Evolutionary conservation across 345 rosid genomes (phyloP).

Genomic region (Erucastrum elatum): DNA sequence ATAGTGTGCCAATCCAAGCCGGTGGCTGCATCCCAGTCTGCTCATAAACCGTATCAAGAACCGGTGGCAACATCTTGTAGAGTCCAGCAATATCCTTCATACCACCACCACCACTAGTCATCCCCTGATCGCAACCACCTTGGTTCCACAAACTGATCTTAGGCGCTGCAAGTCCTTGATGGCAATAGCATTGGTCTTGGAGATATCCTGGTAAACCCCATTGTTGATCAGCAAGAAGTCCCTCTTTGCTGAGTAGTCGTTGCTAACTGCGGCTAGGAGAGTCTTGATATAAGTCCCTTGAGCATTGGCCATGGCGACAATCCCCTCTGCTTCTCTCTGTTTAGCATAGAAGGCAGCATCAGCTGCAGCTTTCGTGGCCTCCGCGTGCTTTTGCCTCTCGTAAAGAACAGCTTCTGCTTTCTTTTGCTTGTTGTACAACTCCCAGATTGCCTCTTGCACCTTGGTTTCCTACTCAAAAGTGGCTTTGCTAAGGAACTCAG

Average conservation of each 20-base stretch:
- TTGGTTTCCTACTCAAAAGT: conserved; percentile 76
- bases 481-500: conserved; percentile 71
- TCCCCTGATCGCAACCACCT: neutral
- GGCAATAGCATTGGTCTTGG: conserved; percentile 59
- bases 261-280: conserved; percentile 52
- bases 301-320: conserved; percentile 54
- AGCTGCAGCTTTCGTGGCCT: conserved; percentile 55
- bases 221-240: conserved; percentile 63
- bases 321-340: conserved; percentile 68
- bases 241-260: conserved; percentile 55
- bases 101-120: conserved; percentile 14
- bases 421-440: conserved; percentile 59
- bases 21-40: conserved; percentile 87
- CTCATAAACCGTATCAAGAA: conserved; percentile 74
- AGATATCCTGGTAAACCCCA: conserved; percentile 59
- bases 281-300: conserved; percentile 61
- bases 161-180: conserved; percentile 56
- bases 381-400: conserved; percentile 60
- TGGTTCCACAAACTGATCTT: conserved; percentile 71
- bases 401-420: conserved; percentile 61
- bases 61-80: conserved; percentile 67
- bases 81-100: conserved; percentile 73
- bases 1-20: conserved; percentile 54
- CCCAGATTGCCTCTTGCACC: conserved; percentile 82
- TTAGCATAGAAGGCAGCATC: conserved; percentile 61